Conservation (phyloP, 2,329 filamentous ascomycete species). For the Leptoxyphium fumago region DNA sequence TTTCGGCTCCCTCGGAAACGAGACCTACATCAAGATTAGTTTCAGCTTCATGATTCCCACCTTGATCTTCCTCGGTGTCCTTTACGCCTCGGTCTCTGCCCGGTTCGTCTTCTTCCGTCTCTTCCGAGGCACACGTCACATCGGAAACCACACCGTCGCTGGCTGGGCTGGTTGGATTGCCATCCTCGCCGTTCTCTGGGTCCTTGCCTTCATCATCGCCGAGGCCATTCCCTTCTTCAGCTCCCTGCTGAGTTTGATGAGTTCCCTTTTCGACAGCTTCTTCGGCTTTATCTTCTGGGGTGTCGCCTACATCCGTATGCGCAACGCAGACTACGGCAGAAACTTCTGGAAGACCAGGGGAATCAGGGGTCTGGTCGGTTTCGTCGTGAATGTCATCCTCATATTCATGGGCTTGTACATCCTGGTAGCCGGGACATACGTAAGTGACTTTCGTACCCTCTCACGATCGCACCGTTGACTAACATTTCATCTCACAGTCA, state of each 20-base stretch:
- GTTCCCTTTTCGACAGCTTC: constrained; percentile 82
- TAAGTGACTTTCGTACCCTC: constrained; percentile 25
- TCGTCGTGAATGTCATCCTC: constrained; percentile 56
- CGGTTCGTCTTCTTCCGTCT: constrained; percentile 86
- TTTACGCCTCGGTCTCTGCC: constrained; percentile 81
- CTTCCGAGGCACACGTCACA: constrained; percentile 66
- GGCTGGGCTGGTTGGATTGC: constrained; percentile 68
- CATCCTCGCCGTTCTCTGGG: constrained; percentile 63
- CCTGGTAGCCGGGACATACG: constrained; percentile 68
- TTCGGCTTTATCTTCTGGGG: constrained; percentile 96
- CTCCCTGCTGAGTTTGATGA: constrained; percentile 59
- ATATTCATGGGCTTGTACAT: constrained; percentile 69
- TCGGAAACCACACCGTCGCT: constrained; percentile 62
- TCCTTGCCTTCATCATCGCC: constrained; percentile 82
- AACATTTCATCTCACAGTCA: constrained; percentile 7
- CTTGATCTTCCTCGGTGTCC: constrained; percentile 76
- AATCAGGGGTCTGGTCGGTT: constrained; percentile 37
- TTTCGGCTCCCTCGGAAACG: constrained; percentile 65
- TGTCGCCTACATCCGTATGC: constrained; percentile 65
- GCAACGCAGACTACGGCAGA: constrained; percentile 45
- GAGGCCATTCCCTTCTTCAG: constrained; percentile 91
- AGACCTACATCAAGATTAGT: constrained; percentile 67
- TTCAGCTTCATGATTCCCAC: constrained; percentile 96
- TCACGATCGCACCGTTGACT: not conserved
- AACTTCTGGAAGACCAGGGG: constrained; percentile 39